These are phyloP conservation scores for Paramecium primaurelia DNA, from an alignment of 73 alveolate species.

Conservation along the genomic window DNA sequence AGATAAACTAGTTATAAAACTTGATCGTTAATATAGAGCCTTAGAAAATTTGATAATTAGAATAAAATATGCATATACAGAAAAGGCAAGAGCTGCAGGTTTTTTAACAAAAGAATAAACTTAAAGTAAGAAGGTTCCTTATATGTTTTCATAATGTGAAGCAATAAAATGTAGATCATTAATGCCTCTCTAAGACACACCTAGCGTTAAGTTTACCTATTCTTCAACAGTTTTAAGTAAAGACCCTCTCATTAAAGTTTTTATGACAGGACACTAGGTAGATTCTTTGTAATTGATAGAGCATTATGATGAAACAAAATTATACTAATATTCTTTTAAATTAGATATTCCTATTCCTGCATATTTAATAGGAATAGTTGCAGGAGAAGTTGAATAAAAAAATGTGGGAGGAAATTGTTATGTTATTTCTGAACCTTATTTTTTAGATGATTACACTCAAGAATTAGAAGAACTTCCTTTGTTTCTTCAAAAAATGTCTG, in stretches of 20 bases:
- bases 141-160: conserved; percentile 90
- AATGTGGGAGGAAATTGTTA: conserved; percentile 63
- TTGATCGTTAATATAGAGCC: not conserved
- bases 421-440: conserved; percentile 27
- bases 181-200: conserved; percentile 97
- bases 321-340: conserved; percentile 68
- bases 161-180: conserved; percentile 88
- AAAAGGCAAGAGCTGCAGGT: conserved; percentile 66
- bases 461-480: conserved; percentile 74
- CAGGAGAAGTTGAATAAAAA: conserved; percentile 74
- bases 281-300: conserved; percentile 16
- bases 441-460: not conserved
- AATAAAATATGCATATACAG: conserved; percentile 14
- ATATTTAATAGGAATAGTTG: conserved; percentile 87
- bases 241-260: conserved; percentile 58
- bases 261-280: conserved; percentile 60
- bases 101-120: conserved; percentile 85
- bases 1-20: not conserved
- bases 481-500: conserved; percentile 74
- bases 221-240: conserved; percentile 61
- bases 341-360: conserved; percentile 88
- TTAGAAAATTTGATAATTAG: not conserved
- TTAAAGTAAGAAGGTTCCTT: conserved; percentile 69
- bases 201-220: conserved; percentile 87
- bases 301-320: not conserved